Percentiles rank a stretch among this genome's conserved stretches.
These are phyloP conservation scores for Chamaecyparis obtusa DNA, from an alignment of 75 land plant species.

Conservation along the genomic window DNA sequence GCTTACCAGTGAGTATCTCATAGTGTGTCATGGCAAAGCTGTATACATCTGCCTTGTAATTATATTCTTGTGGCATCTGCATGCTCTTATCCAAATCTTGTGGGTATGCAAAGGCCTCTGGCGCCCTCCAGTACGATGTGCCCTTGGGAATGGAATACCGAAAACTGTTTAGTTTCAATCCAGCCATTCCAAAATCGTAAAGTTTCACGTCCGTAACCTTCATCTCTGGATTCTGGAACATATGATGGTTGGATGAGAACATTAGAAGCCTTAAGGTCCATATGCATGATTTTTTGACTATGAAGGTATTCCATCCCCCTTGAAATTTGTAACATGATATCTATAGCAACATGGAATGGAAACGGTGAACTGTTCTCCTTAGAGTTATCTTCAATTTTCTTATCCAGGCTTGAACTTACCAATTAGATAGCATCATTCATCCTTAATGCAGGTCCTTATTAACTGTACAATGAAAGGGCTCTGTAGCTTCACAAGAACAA, in stretches of 20 bases:
- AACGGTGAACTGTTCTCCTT: not conserved
- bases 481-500: conserved; percentile 15
- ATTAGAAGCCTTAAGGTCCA: conserved; percentile 24
- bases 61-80: not conserved
- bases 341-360: conserved; percentile 20
- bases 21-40: conserved; percentile 42
- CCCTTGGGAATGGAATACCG: conserved; percentile 5
- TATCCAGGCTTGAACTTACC: conserved; percentile 21
- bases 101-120: conserved; percentile 23
- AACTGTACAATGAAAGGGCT: conserved; percentile 28
- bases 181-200: conserved; percentile 23
- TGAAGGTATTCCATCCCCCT: conserved; percentile 29
- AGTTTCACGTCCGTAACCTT: conserved; percentile 25
- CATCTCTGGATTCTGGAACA: conserved; percentile 19
- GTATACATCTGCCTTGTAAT: conserved; percentile 33
- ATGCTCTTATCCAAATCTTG: not conserved
- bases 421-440: conserved; percentile 14
- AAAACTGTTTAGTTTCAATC: conserved; percentile 22
- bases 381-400: conserved; percentile 15
- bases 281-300: conserved; percentile 22
- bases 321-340: conserved; percentile 35
- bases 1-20: conserved; percentile 29
- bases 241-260: conserved; percentile 10
- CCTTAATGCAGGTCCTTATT: conserved; percentile 16
- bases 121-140: conserved; percentile 23